Base-by-base conservation (phyloP, 179 eudicot species). In the Beta corolliflora region DNA sequence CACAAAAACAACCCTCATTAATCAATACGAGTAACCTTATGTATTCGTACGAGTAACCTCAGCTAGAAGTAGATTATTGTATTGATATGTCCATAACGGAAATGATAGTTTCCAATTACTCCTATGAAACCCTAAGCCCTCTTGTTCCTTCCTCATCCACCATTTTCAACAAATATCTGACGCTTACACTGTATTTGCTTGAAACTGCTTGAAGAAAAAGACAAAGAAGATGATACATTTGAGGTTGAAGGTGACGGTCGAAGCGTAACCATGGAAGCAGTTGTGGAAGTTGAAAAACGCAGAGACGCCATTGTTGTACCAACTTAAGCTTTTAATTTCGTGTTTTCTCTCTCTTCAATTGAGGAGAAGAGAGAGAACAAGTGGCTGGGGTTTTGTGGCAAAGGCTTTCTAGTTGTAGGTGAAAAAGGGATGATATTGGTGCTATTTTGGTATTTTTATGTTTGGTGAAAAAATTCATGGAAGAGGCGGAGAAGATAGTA, bases 231-330 rank as follows among this genome's bases (percentile, higher is more conserved):
- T 2, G 76, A 48, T 6, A 67, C n/a, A 9, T 10, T 50, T 8
- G 73, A 66, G 21, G 73, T 50, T 2, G 77, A 76, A 23, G 70
- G 5, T 10, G 63, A 21, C 18, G 81, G 36, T 7, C 73, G 41
- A 29, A 79, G 16, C 52, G 60, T 10, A 70, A 59, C 48, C 53
- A 46, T 0, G 19, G 36, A n/a, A 64, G 78, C 66, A 75, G 84
- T 15, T 31, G 84, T 63, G n/a, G 80, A 74, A 65, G 82, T 74
- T n/a, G 84, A 78, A 1, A 82, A 75, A 65, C 83, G 75, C 63
- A 85, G 63, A 52, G 85, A 69, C 85, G 85, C 85, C 87, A 82
- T 81, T 75, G 79, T 54, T 80, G 50, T 15, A 25, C 12, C 7
- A 44, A 0, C 54, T 23, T 23, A n/a, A n/a, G n/a, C n/a, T n/a